Conservation (phyloP, 164 flowering plant species). For the Sedum album region DNA sequence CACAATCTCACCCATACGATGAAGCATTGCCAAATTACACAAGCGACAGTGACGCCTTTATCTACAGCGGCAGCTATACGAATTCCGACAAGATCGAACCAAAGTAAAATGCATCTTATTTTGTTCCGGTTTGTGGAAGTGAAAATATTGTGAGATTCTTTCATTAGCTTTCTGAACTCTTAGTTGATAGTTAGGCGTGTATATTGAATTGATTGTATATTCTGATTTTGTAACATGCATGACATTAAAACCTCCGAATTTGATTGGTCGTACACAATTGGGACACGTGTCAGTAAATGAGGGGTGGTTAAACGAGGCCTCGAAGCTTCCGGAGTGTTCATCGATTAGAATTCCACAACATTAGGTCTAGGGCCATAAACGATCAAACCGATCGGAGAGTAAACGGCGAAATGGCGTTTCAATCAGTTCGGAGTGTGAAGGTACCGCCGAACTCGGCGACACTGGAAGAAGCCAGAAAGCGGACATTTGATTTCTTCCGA, state of each 20-base stretch:
- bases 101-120: too few species aligned
- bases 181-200: neutral
- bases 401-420: neutral
- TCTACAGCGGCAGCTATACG: neutral
- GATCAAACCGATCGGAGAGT: too few species aligned
- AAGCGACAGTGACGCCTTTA: neutral
- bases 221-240: too few species aligned
- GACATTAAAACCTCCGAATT: too few species aligned
- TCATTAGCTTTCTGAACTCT: neutral
- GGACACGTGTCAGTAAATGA: conserved; percentile 70
- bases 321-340: too few species aligned
- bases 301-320: conserved; percentile 25
- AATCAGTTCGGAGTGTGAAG: neutral
- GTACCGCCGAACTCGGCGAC: conserved; percentile 9
- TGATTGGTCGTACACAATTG: too few species aligned
- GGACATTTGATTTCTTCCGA: conserved; percentile 5
- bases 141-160: neutral
- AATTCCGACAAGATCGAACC: neutral
- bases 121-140: too few species aligned
- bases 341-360: too few species aligned
- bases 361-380: too few species aligned
- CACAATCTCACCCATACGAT: neutral
- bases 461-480: conserved; percentile 3
- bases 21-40: neutral
- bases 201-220: conserved; percentile 31